A percentile compares a stretch with the other conserved stretches of the same genome.
Conservation (phyloP, 306 rosid species). For the Lathyrus tuberosus region DNA sequence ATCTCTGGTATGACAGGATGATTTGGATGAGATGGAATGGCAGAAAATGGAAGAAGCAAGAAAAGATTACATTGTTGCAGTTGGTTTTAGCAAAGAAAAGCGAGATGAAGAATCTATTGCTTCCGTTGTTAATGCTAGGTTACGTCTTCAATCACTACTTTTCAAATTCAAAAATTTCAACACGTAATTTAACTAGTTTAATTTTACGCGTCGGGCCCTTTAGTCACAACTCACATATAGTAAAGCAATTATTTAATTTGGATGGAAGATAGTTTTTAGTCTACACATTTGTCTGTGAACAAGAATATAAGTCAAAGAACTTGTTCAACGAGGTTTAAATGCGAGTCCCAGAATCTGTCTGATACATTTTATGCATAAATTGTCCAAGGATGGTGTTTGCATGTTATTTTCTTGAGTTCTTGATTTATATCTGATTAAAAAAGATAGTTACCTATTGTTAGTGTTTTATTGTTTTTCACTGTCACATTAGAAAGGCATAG, state of each 20-base stretch:
- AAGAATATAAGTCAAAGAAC: constrained; percentile 3
- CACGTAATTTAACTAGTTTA: constrained; percentile 31
- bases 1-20: constrained; percentile 59
- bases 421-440: too few relatives aligned
- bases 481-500: too few relatives aligned
- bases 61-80: constrained; percentile 68
- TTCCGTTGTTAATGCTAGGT: constrained; percentile 74
- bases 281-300: constrained; percentile 30
- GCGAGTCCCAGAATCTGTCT: not conserved
- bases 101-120: constrained; percentile 86
- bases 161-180: constrained; percentile 48
- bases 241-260: constrained; percentile 18
- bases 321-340: constrained; percentile 30
- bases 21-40: constrained; percentile 69
- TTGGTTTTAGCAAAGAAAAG: constrained; percentile 66
- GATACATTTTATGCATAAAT: too few relatives aligned
- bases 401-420: too few relatives aligned
- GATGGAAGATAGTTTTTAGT: constrained; percentile 14
- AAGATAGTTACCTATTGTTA: too few relatives aligned
- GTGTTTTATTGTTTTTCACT: too few relatives aligned
- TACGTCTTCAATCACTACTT: constrained; percentile 63
- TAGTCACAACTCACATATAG: constrained; percentile 26
- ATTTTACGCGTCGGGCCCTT: constrained; percentile 20
- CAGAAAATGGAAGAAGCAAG: constrained; percentile 85
- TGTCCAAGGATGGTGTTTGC: too few relatives aligned